These are phyloP conservation scores for Biscogniauxia mediterranea DNA, from an alignment of 2,329 filamentous ascomycete genomes.

Conservation along the genomic window DNA sequence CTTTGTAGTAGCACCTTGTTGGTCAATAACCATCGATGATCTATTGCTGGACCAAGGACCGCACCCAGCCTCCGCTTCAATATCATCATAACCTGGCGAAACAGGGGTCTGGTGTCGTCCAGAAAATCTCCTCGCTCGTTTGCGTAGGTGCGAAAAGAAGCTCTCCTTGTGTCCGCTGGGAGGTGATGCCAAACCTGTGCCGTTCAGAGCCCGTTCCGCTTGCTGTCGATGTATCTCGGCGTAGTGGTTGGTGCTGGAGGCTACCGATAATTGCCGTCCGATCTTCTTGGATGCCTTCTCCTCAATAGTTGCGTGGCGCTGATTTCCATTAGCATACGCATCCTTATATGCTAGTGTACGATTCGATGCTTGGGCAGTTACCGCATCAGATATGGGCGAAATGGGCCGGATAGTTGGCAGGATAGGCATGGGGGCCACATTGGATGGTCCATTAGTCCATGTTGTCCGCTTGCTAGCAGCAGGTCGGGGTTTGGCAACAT, in stretches of 20 bases:
- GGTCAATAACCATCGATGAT: constrained; percentile 78
- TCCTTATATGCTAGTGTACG: constrained; percentile 56
- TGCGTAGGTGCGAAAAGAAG: constrained; percentile 96
- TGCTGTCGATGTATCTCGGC: constrained; percentile 86
- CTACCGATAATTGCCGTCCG: constrained; percentile 87
- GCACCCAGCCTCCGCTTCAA: constrained; percentile 91
- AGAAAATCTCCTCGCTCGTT: constrained; percentile 87
- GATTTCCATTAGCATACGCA: constrained; percentile 41
- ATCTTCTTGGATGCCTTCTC: constrained; percentile 84
- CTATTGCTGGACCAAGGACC: constrained; percentile 84
- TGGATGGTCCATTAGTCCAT: constrained; percentile 82
- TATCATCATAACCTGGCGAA: constrained; percentile 77
- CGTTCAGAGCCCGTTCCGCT: constrained; percentile 86
- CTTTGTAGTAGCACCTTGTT: constrained; percentile 47
- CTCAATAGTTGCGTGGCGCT: constrained; percentile 43
- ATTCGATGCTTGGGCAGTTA: constrained; percentile 82
- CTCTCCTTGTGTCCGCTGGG: constrained; percentile 83
- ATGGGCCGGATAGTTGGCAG: constrained; percentile 91
- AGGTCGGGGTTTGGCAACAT: constrained; percentile 46
- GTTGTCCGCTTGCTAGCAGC: constrained; percentile 79
- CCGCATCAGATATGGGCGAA: constrained; percentile 91
- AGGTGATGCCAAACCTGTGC: constrained; percentile 74
- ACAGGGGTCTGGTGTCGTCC: constrained; percentile 82
- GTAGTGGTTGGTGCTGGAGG: constrained; percentile 91
- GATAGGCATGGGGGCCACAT: constrained; percentile 89